Base-by-base conservation (phyloP, 2,329 filamentous ascomycete species). In the Boeremia exigua region DNA sequence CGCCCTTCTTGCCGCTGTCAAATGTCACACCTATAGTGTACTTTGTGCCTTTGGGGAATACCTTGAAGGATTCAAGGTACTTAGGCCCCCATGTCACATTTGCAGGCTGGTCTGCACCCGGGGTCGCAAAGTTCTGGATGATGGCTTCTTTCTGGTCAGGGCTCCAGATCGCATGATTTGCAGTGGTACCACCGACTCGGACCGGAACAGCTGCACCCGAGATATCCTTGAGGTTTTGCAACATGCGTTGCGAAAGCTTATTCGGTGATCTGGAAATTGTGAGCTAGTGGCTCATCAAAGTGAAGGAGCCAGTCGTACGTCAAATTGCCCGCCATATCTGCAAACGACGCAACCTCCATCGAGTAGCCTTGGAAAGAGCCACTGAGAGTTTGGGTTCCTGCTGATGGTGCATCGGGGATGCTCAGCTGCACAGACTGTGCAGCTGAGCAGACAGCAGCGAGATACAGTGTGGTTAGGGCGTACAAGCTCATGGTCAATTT, bases 1-100 rank as follows among this genome's bases (percentile, higher is more conserved):
- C 51, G 4, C 62, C 64, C n/a, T 44, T 48, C 4, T 36, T 29
- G 2, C 61, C 58, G 27, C 54, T 59, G 19, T 62, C 51, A 38
- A 66, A 67, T 1, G 51, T 67, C 8, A 67, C 38, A 11, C 59
- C 61, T n/a, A 61, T 45, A 2, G 61, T 66, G 38, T 67, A 67
- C 40, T 60, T 58, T 0, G 62, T 67, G 23, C 56, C 62, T 27
- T 58, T 57, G 9, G 64, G 62, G n/a, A 66, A 65, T 11, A 55
- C 51, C 29, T 62, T 57, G 56, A 66, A 67, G 1, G 61, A 61
- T 23, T 67, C 55, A 3, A 67, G 43, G 29, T 56, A 67, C 12
- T 30, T 47, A 3, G 62, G 61, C 6, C 62, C 62, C 44, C 54
- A 58, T 0, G 56, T 62, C 15, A 64, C 40, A 12, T 58, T 60